Percentiles rank a stretch among this genome's conserved stretches.
Evolutionary conservation across 2,329 filamentous ascomycete species (phyloP).

Genomic region (Aspergillus terreus): DNA sequence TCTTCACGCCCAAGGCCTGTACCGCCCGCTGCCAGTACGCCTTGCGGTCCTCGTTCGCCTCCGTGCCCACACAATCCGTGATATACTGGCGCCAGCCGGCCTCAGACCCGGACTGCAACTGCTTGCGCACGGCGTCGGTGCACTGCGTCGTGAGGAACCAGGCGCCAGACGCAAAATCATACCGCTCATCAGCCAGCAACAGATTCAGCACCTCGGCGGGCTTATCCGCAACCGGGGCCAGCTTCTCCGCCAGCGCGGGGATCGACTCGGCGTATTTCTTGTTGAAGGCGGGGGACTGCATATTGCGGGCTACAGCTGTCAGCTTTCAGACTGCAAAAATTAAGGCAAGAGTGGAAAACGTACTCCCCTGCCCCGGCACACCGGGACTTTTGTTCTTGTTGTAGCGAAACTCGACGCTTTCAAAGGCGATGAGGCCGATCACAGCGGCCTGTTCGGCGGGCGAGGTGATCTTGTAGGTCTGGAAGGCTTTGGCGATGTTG

Average conservation of each 20-base stretch:
- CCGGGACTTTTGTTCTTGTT: conserved; percentile 38
- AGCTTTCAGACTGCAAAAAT: not conserved
- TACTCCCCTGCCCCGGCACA: conserved; percentile 14
- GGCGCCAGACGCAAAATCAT: conserved; percentile 56
- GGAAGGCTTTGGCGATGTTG: conserved; percentile 55
- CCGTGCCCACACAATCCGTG: conserved; percentile 51
- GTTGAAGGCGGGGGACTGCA: conserved; percentile 59
- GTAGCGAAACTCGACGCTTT: conserved; percentile 67
- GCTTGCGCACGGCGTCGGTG: conserved; percentile 36
- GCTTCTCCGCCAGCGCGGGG: conserved; percentile 37
- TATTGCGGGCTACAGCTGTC: conserved; percentile 50
- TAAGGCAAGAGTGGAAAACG: conserved; percentile 3
- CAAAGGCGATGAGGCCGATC: conserved; percentile 67
- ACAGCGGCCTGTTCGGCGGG: conserved; percentile 65
- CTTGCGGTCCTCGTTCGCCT: conserved; percentile 44
- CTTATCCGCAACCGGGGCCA: conserved; percentile 32
- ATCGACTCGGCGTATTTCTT: conserved; percentile 51
- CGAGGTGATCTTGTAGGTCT: conserved; percentile 52
- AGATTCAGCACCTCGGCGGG: conserved; percentile 47
- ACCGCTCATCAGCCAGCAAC: conserved; percentile 46
- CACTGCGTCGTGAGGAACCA: conserved; percentile 62
- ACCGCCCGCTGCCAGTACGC: conserved; percentile 50
- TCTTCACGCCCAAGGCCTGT: conserved; percentile 33
- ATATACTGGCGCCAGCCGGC: conserved; percentile 54
- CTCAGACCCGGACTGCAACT: conserved; percentile 45